Conservation (phyloP, 192 early-diverging fungal species). For the Umbelopsis ramanniana region DNA sequence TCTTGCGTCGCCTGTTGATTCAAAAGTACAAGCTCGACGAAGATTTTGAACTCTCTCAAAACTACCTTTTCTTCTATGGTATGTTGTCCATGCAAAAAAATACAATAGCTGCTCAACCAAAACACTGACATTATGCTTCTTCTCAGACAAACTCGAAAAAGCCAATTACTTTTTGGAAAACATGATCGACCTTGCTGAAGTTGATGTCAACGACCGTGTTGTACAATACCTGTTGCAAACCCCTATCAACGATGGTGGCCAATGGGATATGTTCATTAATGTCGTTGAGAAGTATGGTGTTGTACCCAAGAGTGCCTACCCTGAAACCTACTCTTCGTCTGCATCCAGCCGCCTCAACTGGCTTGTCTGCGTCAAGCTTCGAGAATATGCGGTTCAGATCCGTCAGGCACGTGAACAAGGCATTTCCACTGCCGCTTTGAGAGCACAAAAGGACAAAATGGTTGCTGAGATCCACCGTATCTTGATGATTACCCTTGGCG, state of each 20-base stretch:
- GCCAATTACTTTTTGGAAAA: constrained; percentile 83
- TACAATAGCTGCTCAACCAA: constrained; percentile 42
- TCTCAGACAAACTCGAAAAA: constrained; percentile 77
- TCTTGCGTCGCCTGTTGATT: constrained; percentile 66
- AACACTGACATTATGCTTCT: no score
- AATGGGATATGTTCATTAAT: constrained; percentile 83
- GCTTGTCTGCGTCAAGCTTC: constrained; percentile 66
- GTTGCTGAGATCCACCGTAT: constrained; percentile 73
- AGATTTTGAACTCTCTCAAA: constrained; percentile 80
- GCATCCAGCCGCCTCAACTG: constrained; percentile 61
- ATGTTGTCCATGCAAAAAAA: neutral
- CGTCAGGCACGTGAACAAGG: constrained; percentile 49
- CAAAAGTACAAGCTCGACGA: constrained; percentile 65
- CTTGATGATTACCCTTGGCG: constrained; percentile 71
- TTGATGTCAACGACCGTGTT: constrained; percentile 66
- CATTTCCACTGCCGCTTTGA: constrained; percentile 44
- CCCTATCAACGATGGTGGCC: constrained; percentile 75
- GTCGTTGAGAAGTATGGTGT: constrained; percentile 78
- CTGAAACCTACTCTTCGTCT: constrained; percentile 69
- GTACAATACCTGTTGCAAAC: constrained; percentile 70
- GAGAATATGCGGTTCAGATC: constrained; percentile 69
- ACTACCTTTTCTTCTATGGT: constrained; percentile 64
- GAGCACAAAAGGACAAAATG: constrained; percentile 58
- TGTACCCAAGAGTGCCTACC: constrained; percentile 67
- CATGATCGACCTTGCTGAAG: constrained; percentile 66